Evolutionary conservation across 208 protist species (phyloP).

Genomic region (Leishmania amazonensis): DNA sequence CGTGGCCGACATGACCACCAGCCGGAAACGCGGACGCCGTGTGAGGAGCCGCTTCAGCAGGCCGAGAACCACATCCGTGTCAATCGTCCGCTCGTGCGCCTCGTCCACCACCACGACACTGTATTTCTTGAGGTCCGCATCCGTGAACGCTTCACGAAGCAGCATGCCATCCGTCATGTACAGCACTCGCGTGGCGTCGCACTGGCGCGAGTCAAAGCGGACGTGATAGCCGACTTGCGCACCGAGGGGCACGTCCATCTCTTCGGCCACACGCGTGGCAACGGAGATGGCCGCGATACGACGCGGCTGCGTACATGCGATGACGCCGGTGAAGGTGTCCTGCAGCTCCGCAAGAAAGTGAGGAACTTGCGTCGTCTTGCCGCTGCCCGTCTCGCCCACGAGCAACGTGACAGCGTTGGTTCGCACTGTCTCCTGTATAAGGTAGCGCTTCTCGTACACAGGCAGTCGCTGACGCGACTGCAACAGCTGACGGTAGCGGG

Average conservation of each 20-base stretch:
- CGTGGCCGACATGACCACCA: slow-evolving; percentile 98
- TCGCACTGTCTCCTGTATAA: slow-evolving; percentile 73
- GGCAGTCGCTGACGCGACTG: slow-evolving; percentile 54
- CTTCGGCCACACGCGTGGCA: slow-evolving; percentile 97
- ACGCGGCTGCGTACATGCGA: slow-evolving; percentile 98
- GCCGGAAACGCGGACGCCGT: slow-evolving; percentile 69
- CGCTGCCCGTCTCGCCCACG: slow-evolving; percentile 96
- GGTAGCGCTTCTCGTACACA: slow-evolving; percentile 50
- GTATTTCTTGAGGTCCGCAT: slow-evolving; percentile 92
- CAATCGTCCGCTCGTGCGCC: slow-evolving; percentile 99
- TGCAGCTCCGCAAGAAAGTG: slow-evolving; percentile 88
- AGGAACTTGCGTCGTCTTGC: slow-evolving; percentile 97
- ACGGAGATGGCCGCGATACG: slow-evolving; percentile 99
- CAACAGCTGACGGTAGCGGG: slow-evolving; percentile 52
- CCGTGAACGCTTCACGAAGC: slow-evolving; percentile 92
- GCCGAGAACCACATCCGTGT: slow-evolving; percentile 99
- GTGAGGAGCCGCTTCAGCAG: slow-evolving; percentile 92
- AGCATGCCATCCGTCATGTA: slow-evolving; percentile 99
- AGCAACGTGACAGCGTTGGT: slow-evolving; percentile 89
- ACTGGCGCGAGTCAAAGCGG: slow-evolving; percentile 97
- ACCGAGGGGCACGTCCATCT: slow-evolving; percentile 97
- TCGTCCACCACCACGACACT: slow-evolving; percentile 99
- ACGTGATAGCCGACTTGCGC: slow-evolving; percentile 99
- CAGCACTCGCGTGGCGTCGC: slow-evolving; percentile 95
- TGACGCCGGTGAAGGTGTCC: slow-evolving; percentile 21